Percentiles rank a stretch among this genome's conserved stretches.
Conservation (phyloP, 164 flowering plant species). For the Saururus chinensis region DNA sequence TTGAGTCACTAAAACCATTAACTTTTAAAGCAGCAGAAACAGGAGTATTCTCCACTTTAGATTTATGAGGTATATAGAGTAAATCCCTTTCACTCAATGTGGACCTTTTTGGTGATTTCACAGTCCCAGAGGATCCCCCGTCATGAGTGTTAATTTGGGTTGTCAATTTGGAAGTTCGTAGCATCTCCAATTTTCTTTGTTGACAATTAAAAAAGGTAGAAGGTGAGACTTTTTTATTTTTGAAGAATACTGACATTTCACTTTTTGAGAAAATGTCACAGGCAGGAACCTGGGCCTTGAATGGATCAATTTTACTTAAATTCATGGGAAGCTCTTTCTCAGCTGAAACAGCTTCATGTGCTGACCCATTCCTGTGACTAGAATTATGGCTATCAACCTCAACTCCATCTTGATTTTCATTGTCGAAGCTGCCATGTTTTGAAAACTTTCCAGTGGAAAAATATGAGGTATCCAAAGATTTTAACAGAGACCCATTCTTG, state of each 20-base stretch:
- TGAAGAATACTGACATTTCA: conserved; percentile 61
- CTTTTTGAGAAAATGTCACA: conserved; percentile 60
- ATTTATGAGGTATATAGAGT: conserved; percentile 10
- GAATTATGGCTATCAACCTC: conserved; percentile 16
- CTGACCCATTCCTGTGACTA: conserved; percentile 8
- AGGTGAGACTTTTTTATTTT: conserved; percentile 43
- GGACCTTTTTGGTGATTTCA: conserved; percentile 23
- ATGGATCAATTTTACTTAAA: conserved; percentile 36
- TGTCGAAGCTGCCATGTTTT: conserved; percentile 10
- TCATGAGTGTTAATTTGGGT: conserved; percentile 4
- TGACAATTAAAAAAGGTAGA: conserved; percentile 26
- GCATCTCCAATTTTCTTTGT: conserved; percentile 22
- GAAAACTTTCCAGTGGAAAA: conserved; percentile 9
- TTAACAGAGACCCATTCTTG: conserved; percentile 18
- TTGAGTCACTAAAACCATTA: conserved; percentile 10
- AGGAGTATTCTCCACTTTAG: conserved; percentile 15
- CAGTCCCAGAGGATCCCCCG: conserved; percentile 4
- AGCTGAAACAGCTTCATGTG: conserved; percentile 7
- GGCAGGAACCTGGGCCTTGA: conserved; percentile 71
- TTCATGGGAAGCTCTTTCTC: conserved; percentile 14
- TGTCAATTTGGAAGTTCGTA: conserved; percentile 11
- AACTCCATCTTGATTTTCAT: conserved; percentile 10
- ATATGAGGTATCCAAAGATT: conserved; percentile 10
- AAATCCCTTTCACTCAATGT: conserved; percentile 8
- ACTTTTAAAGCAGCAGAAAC: conserved; percentile 17